phyloP scores from a whole-genome alignment of 257 asterid species.

The Handroanthus guayacan region DNA sequence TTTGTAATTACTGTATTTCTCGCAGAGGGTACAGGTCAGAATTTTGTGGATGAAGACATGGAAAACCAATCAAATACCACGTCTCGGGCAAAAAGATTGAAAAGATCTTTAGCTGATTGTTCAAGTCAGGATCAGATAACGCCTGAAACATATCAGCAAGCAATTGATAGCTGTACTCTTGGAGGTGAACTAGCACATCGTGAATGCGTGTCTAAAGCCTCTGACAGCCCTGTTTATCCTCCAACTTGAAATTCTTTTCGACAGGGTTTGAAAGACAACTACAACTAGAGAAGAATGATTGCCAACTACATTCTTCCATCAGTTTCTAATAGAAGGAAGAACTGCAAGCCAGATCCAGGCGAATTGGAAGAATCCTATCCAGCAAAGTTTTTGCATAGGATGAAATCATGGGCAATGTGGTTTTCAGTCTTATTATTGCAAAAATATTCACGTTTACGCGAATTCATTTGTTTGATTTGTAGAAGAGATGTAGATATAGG shows the following conservation, averaged over 20 bases:
- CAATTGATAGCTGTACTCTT: slow-evolving; percentile 18
- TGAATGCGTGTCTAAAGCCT: slow-evolving; percentile 14
- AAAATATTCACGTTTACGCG: not conserved
- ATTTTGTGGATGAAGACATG: slow-evolving; percentile 44
- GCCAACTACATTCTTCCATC: not conserved
- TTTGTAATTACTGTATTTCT: slow-evolving; percentile 16
- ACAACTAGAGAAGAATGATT: not conserved
- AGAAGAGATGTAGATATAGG: slow-evolving; percentile 6
- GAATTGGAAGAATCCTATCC: not conserved
- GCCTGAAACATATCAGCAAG: slow-evolving; percentile 6
- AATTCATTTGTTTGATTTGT: slow-evolving; percentile 27
- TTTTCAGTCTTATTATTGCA: not conserved
- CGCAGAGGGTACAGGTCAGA: slow-evolving; percentile 58
- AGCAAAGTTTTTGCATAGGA: slow-evolving; percentile 5
- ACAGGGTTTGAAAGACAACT: slow-evolving; percentile 25
- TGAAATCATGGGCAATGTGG: not conserved
- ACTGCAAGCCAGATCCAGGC: slow-evolving; percentile 25
- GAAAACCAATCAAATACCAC: slow-evolving; percentile 13
- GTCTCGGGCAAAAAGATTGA: slow-evolving; percentile 42
- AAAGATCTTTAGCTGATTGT: slow-evolving; percentile 31
- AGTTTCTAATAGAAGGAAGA: slow-evolving; percentile 25
- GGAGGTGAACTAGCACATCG: slow-evolving; percentile 18
- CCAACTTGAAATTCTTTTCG: slow-evolving; percentile 29
- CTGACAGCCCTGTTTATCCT: slow-evolving; percentile 20
- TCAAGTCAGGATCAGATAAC: slow-evolving; percentile 35